Base-by-base conservation (phyloP, 495 filamentous ascomycete genomes). In the Talaromyces trachyspermus region DNA sequence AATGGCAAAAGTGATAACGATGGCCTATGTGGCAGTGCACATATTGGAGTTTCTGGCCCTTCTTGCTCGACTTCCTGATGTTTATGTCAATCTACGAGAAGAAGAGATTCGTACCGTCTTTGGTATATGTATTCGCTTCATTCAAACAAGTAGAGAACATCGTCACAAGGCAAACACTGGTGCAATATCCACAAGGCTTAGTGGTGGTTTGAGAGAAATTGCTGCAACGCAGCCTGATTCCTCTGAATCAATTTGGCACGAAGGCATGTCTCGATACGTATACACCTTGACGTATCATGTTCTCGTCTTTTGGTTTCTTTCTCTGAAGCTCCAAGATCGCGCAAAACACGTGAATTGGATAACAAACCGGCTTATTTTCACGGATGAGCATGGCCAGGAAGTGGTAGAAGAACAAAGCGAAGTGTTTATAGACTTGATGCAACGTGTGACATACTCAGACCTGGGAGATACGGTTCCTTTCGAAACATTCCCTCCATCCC, bases 341-440 rank as follows among this genome's bases (percentile, higher is more conserved):
- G 75, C 80, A 14, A 87, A 80, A 50, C 84, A 94, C 49, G 86
- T 95, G 37, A 79, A 80, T 37, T 96, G 88, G 88, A 95, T 97
- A 51, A 83, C 86, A n/a, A 89, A 85, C 59, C 84, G 86, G 49
- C 73, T 99, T 23, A 85, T 86, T 19, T 71, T 74, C 46, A 80
- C 75, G 45, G 85, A 95, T 54, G 76, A 78, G 14, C 73, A 83
- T 52, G 88, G 87, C 5, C 80, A 78, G 20, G 79, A 86, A 23
- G 78, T 77, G 20, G 75, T 92, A 15, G 94, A 97, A 53, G 90
- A 97, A 60, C 91, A 95, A 57, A 91, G 88, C 24, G 81, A 90
- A 49, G 87, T 95, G 10, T 91, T 90, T 18, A 82, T 96, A 32
- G 94, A 99, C 62, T 84, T 97, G 71, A 91, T 99, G 85, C 89